These are phyloP conservation scores for Dichotomopilus funicola DNA, from an alignment of 2,329 filamentous ascomycete genomes.

Conservation along the genomic window DNA sequence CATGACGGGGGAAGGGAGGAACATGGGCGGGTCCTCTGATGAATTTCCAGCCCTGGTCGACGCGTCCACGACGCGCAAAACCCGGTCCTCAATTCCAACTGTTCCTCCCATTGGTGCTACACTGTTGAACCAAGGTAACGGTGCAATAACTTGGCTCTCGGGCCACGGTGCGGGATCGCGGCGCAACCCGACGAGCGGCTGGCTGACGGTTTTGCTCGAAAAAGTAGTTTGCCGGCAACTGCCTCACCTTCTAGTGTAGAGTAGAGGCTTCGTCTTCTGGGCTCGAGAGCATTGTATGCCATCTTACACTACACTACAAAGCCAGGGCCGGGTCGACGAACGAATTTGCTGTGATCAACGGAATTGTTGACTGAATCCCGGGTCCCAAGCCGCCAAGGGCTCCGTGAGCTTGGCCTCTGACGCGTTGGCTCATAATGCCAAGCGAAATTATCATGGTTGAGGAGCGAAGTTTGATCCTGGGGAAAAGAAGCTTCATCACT, in stretches of 20 bases:
- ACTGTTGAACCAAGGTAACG: background rate
- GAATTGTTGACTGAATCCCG: too few relatives aligned
- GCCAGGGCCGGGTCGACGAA: too few relatives aligned
- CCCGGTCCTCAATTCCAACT: background rate
- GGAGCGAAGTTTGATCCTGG: background rate
- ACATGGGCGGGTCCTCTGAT: background rate
- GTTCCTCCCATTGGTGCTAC: conserved; percentile 1
- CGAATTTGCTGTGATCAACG: too few relatives aligned
- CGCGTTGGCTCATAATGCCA: background rate
- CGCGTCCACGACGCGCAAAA: background rate
- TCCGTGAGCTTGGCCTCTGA: too few relatives aligned
- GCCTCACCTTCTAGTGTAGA: too few relatives aligned
- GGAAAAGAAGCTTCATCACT: background rate
- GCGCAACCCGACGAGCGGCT: background rate
- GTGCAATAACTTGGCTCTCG: background rate
- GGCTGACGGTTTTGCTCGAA: too few relatives aligned
- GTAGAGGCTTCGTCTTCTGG: too few relatives aligned
- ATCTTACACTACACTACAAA: too few relatives aligned
- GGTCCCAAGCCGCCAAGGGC: too few relatives aligned
- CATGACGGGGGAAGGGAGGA: background rate
- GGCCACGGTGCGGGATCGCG: background rate
- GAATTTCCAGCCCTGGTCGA: background rate
- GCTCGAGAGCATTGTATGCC: too few relatives aligned
- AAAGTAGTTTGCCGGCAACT: too few relatives aligned
- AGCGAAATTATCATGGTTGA: conserved; percentile 7